Percentiles rank a stretch among this genome's conserved stretches.
These are phyloP conservation scores for Astrocystis sublimbata DNA, from an alignment of 495 filamentous ascomycete species.

Conservation along the genomic window DNA sequence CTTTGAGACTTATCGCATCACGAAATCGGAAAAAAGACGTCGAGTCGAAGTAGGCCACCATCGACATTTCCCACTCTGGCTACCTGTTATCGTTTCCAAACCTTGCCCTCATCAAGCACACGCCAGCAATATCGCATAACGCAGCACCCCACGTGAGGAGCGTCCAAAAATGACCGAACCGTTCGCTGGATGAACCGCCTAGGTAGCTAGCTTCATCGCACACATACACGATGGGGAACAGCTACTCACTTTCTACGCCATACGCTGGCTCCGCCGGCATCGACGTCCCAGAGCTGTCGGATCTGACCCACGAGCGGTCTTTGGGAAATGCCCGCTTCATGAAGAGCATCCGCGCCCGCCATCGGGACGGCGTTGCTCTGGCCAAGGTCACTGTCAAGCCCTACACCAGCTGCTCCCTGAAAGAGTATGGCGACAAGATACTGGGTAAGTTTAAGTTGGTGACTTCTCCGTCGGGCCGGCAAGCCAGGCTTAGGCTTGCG, in stretches of 20 bases:
- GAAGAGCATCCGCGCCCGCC: constrained; percentile 89
- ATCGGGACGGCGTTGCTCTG: constrained; percentile 85
- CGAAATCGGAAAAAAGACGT: neutral
- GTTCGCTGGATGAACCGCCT: constrained; percentile 5
- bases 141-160: neutral
- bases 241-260: constrained; percentile 87
- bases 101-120: neutral
- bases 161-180: constrained; percentile 12
- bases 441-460: constrained; percentile 65
- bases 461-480: neutral
- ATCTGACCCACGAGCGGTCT: constrained; percentile 87
- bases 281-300: constrained; percentile 87
- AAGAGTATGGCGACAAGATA: constrained; percentile 72
- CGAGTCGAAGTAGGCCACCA: neutral
- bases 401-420: constrained; percentile 69
- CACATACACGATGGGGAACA: constrained; percentile 80
- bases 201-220: constrained; percentile 33
- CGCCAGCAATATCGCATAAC: neutral
- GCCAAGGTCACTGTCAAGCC: constrained; percentile 96
- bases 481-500: neutral
- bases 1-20: constrained; percentile 2
- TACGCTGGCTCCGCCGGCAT: constrained; percentile 89
- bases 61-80: neutral
- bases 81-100: neutral
- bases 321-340: constrained; percentile 94